These are phyloP conservation scores for Bolboschoenoplectus hybrid DNA, from an alignment of 202 grass and related monocot genomes.

Conservation along the genomic window DNA sequence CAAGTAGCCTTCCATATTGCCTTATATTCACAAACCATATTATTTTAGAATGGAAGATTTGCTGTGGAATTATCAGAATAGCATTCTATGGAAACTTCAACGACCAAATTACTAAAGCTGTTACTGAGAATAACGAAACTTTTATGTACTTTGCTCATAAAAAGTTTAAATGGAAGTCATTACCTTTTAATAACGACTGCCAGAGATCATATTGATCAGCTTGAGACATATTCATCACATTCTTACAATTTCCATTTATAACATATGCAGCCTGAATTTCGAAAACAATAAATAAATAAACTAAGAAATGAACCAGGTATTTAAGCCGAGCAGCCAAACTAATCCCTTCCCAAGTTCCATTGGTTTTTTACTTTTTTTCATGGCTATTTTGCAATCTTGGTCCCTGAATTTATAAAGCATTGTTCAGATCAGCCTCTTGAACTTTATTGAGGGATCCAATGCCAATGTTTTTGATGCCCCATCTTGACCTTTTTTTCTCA, in stretches of 20 bases:
- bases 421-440: not conserved
- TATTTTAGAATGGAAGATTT: constrained; percentile 32
- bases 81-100: not conserved
- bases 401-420: constrained; percentile 22
- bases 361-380: constrained; percentile 23
- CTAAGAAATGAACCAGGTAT: not conserved
- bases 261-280: constrained; percentile 78
- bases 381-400: constrained; percentile 11
- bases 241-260: constrained; percentile 91
- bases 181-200: constrained; percentile 93
- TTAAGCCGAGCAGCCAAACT: not conserved
- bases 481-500: not conserved
- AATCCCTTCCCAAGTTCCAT: constrained; percentile 5
- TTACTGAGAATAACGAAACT: constrained; percentile 22
- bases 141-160: constrained; percentile 18
- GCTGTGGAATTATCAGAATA: constrained; percentile 7
- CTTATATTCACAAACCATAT: constrained; percentile 51
- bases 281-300: constrained; percentile 26
- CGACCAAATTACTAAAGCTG: not conserved
- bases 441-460: not conserved
- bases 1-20: constrained; percentile 67
- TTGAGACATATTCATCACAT: constrained; percentile 99
- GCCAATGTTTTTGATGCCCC: not conserved
- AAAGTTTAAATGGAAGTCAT: not conserved
- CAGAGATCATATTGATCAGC: constrained; percentile 88